Evolutionary conservation across 139 green algal genomes (phyloP).

Genomic region (Chlamydomonas eustigma): DNA sequence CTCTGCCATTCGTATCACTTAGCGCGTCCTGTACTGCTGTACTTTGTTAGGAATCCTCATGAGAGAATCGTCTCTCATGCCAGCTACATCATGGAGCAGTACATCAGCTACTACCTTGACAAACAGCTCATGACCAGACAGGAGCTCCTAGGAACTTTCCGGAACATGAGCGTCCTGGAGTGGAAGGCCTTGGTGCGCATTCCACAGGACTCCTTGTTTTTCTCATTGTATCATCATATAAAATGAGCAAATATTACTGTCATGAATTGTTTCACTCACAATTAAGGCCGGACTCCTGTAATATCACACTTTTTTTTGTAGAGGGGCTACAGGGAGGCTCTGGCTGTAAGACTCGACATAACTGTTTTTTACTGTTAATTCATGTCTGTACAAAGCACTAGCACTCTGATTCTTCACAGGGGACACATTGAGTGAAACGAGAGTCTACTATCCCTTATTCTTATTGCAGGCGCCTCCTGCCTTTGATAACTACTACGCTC

Average conservation of each 20-base stretch:
- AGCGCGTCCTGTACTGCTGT: too few relatives aligned
- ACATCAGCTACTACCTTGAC: neutral
- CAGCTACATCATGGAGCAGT: neutral
- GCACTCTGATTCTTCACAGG: neutral
- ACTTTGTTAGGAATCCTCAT: neutral
- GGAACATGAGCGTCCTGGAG: neutral
- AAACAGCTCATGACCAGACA: neutral
- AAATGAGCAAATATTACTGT: too few relatives aligned
- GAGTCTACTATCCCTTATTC: neutral
- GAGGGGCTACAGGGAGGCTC: neutral
- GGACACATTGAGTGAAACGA: neutral
- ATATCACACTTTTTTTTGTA: neutral
- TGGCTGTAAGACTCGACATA: neutral
- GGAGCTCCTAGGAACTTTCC: neutral
- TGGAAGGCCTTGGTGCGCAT: neutral
- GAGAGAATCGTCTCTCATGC: neutral
- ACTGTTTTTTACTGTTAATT: neutral
- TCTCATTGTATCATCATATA: neutral
- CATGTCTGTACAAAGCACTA: neutral
- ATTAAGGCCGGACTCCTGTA: neutral
- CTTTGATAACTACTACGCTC: neutral
- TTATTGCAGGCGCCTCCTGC: neutral
- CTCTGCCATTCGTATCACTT: too few relatives aligned
- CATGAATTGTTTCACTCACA: neutral
- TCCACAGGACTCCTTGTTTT: neutral